These are phyloP conservation scores for Hyphodiscus hymeniophilus DNA, from an alignment of 495 filamentous ascomycete genomes.

Conservation along the genomic window DNA sequence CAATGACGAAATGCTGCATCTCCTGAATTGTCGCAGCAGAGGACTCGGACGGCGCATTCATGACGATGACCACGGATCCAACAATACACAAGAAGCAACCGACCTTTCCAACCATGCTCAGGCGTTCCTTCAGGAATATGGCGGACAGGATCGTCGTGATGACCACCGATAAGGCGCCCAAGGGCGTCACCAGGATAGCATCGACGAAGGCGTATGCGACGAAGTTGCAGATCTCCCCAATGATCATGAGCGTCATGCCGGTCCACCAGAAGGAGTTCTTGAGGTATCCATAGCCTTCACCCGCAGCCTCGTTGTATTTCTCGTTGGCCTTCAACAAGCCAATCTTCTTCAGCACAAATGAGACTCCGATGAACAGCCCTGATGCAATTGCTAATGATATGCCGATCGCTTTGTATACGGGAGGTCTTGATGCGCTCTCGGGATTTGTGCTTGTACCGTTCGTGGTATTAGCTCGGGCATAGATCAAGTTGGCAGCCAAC, in stretches of 20 bases:
- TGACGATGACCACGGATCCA: slow-evolving; percentile 83
- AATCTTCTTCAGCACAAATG: slow-evolving; percentile 92
- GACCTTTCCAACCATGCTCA: slow-evolving; percentile 93
- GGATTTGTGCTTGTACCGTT: slow-evolving; percentile 18
- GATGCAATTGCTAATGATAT: slow-evolving; percentile 81
- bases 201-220: slow-evolving; percentile 96
- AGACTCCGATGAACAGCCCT: slow-evolving; percentile 88
- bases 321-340: slow-evolving; percentile 86
- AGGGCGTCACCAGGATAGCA: slow-evolving; percentile 88
- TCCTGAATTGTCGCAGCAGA: slow-evolving; percentile 85
- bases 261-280: slow-evolving; percentile 95
- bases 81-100: slow-evolving; percentile 94
- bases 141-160: slow-evolving; percentile 88
- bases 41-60: slow-evolving; percentile 84
- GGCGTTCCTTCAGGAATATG: slow-evolving; percentile 90
- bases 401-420: slow-evolving; percentile 75
- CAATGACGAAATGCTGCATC: slow-evolving; percentile 82
- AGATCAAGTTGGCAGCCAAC: slow-evolving; percentile 36
- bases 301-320: slow-evolving; percentile 87
- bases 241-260: slow-evolving; percentile 95
- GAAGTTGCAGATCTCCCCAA: slow-evolving; percentile 96
- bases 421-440: slow-evolving; percentile 13
- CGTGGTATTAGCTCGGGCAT: slow-evolving; percentile 35
- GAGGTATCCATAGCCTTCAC: slow-evolving; percentile 95
- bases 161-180: slow-evolving; percentile 93